These are phyloP conservation scores for Umbilicus rupestris DNA, from an alignment of 164 flowering plant species.

Conservation along the genomic window DNA sequence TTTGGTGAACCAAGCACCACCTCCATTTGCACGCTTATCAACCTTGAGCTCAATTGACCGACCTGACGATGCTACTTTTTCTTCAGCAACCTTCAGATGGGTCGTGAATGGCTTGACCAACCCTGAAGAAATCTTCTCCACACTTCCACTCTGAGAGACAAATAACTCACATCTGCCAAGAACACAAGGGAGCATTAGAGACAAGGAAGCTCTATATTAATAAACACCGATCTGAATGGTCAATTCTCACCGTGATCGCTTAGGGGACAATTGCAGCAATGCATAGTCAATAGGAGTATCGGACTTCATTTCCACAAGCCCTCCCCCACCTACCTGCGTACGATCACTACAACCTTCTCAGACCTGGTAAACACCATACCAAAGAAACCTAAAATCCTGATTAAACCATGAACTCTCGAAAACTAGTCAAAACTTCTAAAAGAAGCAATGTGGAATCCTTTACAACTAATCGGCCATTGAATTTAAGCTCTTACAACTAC, in stretches of 20 bases:
- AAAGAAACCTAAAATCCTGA: not conserved
- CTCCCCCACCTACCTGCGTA: constrained; percentile 15
- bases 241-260: constrained; percentile 52
- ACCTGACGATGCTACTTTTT: constrained; percentile 52
- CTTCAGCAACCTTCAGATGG: constrained; percentile 80
- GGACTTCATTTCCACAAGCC: constrained; percentile 41
- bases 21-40: constrained; percentile 44
- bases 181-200: not conserved
- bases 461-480: no score
- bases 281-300: constrained; percentile 70
- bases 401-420: not conserved
- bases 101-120: constrained; percentile 71
- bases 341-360: constrained; percentile 7
- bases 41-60: constrained; percentile 74
- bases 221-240: not conserved
- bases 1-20: constrained; percentile 73
- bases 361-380: not conserved
- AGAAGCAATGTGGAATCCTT: no score
- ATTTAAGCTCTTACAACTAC: no score
- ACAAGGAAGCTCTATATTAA: not conserved
- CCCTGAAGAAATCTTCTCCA: constrained; percentile 94
- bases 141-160: constrained; percentile 62
- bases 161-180: constrained; percentile 78
- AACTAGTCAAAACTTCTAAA: no score
- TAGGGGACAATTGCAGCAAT: constrained; percentile 69